Base-by-base conservation (phyloP, 495 filamentous ascomycete species). In the Cercophora samala region DNA sequence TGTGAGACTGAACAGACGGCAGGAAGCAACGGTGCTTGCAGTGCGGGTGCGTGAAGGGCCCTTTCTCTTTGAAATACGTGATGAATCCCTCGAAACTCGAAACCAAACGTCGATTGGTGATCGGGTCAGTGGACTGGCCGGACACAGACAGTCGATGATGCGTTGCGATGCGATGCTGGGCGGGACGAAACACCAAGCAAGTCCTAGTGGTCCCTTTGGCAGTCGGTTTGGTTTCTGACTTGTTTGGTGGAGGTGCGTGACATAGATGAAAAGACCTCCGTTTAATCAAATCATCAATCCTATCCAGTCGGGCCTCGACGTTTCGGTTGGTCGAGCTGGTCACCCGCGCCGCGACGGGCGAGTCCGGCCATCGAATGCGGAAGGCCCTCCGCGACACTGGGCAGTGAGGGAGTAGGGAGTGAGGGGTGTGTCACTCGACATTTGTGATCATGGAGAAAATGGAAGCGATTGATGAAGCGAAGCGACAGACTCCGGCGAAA, bases 161-260 rank as follows among this genome's bases (percentile, higher is more conserved):
- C 67, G 64, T 67, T 68, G 68, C 70, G 68, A 73, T 76, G 69
- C 61, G 54, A 75, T 69, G 70, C 72, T 73, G 66, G 55, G 64
- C 69, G 66, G 70, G 63, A 70, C 42, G 66, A 66, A 63, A 70
- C 64, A 69, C 60, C 22, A 70, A 62, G 60, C 60, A 62, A 42
- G 26, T 25, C 32, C 17, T 37, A 61, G 58, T 18, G 29, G 19
- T 61, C n/a, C 26, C 25, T 15, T 59, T 26, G 56, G 21, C 55
- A 60, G 52, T 54, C 19, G 23, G 63, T 58, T 54, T 54, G 52
- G 52, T 56, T 56, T 23, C 22, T 23, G 53, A 23, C n/a, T 17
- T 46, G 37, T 46, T 46, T 46, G 37, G 37, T 46, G 37, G 37
- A 46, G 65, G 66, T 75, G 73, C 73, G 70, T 71, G 70, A 73